These are phyloP conservation scores for Nothophoma quercina DNA, from an alignment of 2,329 filamentous ascomycete species.

Conservation along the genomic window DNA sequence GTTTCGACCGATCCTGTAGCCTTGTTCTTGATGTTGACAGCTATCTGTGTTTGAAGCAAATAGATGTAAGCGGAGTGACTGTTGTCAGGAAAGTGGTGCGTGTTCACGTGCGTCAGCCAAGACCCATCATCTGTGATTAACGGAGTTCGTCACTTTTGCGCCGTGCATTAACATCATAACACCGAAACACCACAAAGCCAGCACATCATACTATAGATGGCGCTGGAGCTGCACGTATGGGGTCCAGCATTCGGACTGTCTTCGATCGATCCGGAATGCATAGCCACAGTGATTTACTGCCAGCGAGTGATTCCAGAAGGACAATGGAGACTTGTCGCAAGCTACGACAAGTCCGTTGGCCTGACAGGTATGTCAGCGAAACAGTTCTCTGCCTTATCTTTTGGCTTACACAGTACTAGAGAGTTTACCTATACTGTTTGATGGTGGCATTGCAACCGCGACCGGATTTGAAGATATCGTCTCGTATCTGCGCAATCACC, in stretches of 20 bases:
- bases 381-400: background rate
- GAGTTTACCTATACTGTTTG: slow-evolving; percentile 64
- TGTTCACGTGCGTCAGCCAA: slow-evolving; percentile 33
- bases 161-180: background rate
- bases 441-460: slow-evolving; percentile 61
- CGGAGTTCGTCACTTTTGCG: background rate
- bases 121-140: slow-evolving; percentile 1
- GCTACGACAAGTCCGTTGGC: slow-evolving; percentile 71
- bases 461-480: slow-evolving; percentile 70
- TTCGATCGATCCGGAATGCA: slow-evolving; percentile 90
- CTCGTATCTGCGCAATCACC: slow-evolving; percentile 58
- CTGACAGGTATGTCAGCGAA: slow-evolving; percentile 60
- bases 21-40: slow-evolving; percentile 5
- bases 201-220: slow-evolving; percentile 47
- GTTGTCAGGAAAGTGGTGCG: slow-evolving; percentile 21
- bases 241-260: slow-evolving; percentile 87
- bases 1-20: background rate
- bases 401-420: slow-evolving; percentile 47
- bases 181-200: background rate
- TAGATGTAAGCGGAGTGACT: background rate
- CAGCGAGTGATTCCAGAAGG: slow-evolving; percentile 65
- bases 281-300: slow-evolving; percentile 82
- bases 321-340: slow-evolving; percentile 51
- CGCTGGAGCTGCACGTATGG: slow-evolving; percentile 85
- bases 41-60: slow-evolving; percentile 2